Percentiles rank a stretch among this genome's conserved stretches.
Conservation (phyloP, 257 asterid genomes). For the Lithospermum erythrorhizon region DNA sequence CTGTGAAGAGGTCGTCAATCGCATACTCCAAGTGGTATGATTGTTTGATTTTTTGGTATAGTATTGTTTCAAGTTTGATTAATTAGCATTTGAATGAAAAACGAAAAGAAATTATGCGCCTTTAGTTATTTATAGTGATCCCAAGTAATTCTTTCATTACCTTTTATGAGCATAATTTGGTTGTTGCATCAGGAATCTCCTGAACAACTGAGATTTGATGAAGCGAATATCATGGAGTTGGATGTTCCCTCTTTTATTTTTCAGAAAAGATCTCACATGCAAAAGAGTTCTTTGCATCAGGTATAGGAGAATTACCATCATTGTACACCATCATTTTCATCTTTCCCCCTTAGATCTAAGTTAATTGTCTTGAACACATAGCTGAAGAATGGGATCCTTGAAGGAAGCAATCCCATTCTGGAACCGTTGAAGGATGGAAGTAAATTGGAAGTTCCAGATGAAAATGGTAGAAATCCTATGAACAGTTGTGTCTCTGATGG, state of each 20-base stretch:
- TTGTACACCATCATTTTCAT: neutral
- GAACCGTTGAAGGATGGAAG: slow-evolving; percentile 45
- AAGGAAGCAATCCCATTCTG: slow-evolving; percentile 29
- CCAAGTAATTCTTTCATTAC: neutral
- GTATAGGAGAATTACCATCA: slow-evolving; percentile 14
- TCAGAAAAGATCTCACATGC: slow-evolving; percentile 32
- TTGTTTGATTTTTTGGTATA: slow-evolving; percentile 2
- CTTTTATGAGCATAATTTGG: neutral
- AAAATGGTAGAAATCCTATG: slow-evolving; percentile 11
- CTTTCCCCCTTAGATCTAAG: slow-evolving; percentile 10
- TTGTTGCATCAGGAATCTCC: slow-evolving; percentile 20
- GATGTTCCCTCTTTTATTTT: slow-evolving; percentile 41
- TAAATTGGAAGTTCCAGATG: slow-evolving; percentile 30
- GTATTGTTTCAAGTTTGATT: neutral
- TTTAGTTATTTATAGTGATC: neutral
- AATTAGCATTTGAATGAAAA: neutral
- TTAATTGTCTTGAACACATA: slow-evolving; percentile 16
- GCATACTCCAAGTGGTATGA: slow-evolving; percentile 30
- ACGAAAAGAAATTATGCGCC: neutral
- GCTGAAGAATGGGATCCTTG: slow-evolving; percentile 46
- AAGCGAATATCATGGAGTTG: slow-evolving; percentile 35
- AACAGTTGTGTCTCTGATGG: slow-evolving; percentile 16
- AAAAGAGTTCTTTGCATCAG: slow-evolving; percentile 27
- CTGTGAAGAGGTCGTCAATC: slow-evolving; percentile 38
- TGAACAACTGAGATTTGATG: slow-evolving; percentile 21